A percentile compares a stretch with the other conserved stretches of the same genome.
These are phyloP conservation scores for Cyclanthera cordifolia DNA, from an alignment of 306 rosid species.

Conservation along the genomic window DNA sequence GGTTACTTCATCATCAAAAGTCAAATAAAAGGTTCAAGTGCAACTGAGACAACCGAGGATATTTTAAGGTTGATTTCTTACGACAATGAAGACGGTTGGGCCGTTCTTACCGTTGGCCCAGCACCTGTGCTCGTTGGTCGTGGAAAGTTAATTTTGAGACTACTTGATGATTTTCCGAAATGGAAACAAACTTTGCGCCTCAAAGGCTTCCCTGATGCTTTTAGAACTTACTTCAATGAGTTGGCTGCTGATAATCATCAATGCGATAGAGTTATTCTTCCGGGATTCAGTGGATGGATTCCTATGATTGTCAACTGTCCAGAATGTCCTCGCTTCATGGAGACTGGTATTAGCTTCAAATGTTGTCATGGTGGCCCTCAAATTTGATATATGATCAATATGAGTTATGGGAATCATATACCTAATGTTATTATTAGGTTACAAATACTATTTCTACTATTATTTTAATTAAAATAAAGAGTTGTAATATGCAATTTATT, in stretches of 20 bases:
- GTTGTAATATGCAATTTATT: not conserved
- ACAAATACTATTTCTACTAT: not conserved
- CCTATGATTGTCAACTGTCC: constrained; percentile 20
- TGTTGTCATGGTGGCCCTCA: not conserved
- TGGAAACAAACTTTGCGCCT: not conserved
- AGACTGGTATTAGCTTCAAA: constrained; percentile 7
- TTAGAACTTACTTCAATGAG: constrained; percentile 15
- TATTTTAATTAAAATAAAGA: not conserved
- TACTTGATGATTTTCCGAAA: not conserved
- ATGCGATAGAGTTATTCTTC: constrained; percentile 1
- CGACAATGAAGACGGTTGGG: constrained; percentile 5
- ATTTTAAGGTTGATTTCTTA: constrained; percentile 2
- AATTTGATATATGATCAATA: not conserved
- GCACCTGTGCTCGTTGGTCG: constrained; percentile 20
- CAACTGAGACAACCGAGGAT: not conserved
- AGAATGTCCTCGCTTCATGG: constrained; percentile 12
- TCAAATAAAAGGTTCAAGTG: not conserved
- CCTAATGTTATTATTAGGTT: not conserved
- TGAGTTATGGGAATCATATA: not conserved
- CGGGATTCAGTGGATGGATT: constrained; percentile 20
- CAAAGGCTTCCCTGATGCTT: constrained; percentile 20
- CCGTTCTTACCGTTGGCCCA: not conserved
- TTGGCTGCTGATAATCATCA: not conserved
- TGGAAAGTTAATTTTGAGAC: not conserved
- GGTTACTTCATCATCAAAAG: not conserved